Base-by-base conservation (phyloP, 306 rosid genomes). In the Gynostemma pentaphyllum region DNA sequence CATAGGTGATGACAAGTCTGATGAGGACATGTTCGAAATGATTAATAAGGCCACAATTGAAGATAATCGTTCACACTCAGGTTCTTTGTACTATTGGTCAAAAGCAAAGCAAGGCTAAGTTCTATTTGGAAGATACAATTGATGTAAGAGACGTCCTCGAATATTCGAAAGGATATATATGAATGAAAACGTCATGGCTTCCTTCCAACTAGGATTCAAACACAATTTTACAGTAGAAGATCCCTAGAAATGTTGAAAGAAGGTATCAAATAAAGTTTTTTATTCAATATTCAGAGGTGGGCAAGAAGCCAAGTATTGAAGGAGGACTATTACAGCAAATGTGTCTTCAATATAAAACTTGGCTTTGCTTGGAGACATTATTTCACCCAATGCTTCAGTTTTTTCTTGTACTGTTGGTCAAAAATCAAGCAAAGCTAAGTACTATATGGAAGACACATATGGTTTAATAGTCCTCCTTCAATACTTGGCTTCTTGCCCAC, bases 11-110 rank as follows among this genome's bases (percentile, higher is more conserved):
- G 94, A 90, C 75, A 75, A 82, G 69, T 87, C 95, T 0, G 95
- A 90, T 15, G 97, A 90, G 67, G 90, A 90, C 79, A 90, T 90
- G 97, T 90, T 90, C 71, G 90, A 84, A 73, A 81, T 84, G 77
- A 79, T 90, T n/a, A 18, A 46, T 46, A 27, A n/a, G n/a, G n/a
- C 53, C 16, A 47, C 53, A 47, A 14, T 10, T 5, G 5, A 47
- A 21, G 28, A 5, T 14, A 47, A 47, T 19, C 28, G 7, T 47
- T 47, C 53, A 47, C 22, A 5, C 53, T 14, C 14, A 11, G 22
- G 6, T 47, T 47, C 53, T n/a, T n/a, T n/a, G n/a, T n/a, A n/a
- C n/a, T n/a, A n/a, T n/a, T n/a, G n/a, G n/a, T n/a, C n/a, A n/a
- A 41, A 41, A 11, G 45, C 14, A 3, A 45, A 23, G 18, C 18